Base-by-base conservation (phyloP, 371 early-diverging fungal genomes). In the Fennellomyces sp. region DNA sequence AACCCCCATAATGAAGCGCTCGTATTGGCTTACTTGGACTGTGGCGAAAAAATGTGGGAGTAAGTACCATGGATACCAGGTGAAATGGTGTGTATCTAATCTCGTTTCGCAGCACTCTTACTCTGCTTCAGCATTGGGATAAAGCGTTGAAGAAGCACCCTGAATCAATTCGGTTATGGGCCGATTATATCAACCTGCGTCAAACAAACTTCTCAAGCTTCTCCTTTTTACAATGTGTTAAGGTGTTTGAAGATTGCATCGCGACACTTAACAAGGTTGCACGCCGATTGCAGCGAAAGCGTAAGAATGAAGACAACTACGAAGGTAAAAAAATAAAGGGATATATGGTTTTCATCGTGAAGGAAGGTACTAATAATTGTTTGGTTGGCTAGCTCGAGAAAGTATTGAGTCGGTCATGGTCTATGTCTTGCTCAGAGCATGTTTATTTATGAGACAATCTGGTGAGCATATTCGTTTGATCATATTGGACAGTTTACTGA, bases 141-240 rank as follows among this genome's bases (percentile, higher is more conserved):
- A 62, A 67, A 21, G 63, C 87, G 8, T 68, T 94, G 19, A 76
- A 80, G 42, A 60, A 63, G 12, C 56, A 73, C 31, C 72, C 81
- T 6, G 70, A 75, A 39, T 80, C 88, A 0, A 67, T 84, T 19
- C 35, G 45, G n/a, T 66, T 93, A 1, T 92, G 93, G 93, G 85
- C 86, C 7, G 80, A 88, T 38, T 94, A 94, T 62, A 76, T 94
- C 51, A 83, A 88, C 39, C 85, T 85, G 48, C 72, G 92, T 15
- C 91, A 90, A 66, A 89, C 92, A 5, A 85, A 88, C 55, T 88
- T 87, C 36, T 60, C 83, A 1, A 82, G 87, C 52, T 93, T 92
- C 52, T 77, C 87, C 1, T 85, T 89, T 55, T 69, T 72, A 12
- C 69, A 77, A 10, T 90, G 88, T 64, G 49, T 85, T 3, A 76